These are phyloP conservation scores for Kwoniella sp. DNA, from an alignment of 768 basidiomycete genomes.

Conservation along the genomic window DNA sequence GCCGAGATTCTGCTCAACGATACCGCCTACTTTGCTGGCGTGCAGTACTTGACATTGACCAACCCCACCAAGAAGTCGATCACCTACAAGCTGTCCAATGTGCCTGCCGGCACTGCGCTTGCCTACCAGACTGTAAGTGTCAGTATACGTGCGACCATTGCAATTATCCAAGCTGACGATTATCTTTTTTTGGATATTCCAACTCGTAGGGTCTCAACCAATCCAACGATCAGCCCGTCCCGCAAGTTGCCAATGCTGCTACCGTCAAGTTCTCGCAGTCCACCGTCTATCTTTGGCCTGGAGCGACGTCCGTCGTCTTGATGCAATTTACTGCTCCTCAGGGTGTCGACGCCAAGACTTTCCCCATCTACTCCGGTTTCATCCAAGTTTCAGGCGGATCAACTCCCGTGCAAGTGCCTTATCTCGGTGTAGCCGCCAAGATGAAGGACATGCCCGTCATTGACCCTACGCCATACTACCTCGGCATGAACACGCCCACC, in stretches of 20 bases:
- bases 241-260: conserved; percentile 57
- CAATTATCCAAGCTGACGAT: conserved; percentile 13
- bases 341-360: conserved; percentile 58
- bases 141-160: background rate
- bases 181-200: background rate
- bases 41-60: conserved; percentile 56
- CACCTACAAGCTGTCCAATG: conserved; percentile 45
- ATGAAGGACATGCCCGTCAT: conserved; percentile 53
- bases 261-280: conserved; percentile 60
- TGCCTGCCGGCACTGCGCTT: conserved; percentile 52
- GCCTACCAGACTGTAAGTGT: conserved; percentile 34
- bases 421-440: conserved; percentile 53
- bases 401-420: conserved; percentile 42
- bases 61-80: conserved; percentile 62
- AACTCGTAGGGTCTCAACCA: conserved; percentile 35
- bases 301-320: conserved; percentile 53
- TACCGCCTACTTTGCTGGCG: conserved; percentile 62
- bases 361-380: conserved; percentile 68
- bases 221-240: conserved; percentile 60
- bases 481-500: conserved; percentile 42
- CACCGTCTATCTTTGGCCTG: conserved; percentile 58
- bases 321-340: conserved; percentile 62
- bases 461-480: conserved; percentile 44
- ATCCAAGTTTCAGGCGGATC: conserved; percentile 56
- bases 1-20: conserved; percentile 68